These are phyloP conservation scores for Porpolomopsis calyptriformis DNA, from an alignment of 768 basidiomycete genomes.

Conservation along the genomic window DNA sequence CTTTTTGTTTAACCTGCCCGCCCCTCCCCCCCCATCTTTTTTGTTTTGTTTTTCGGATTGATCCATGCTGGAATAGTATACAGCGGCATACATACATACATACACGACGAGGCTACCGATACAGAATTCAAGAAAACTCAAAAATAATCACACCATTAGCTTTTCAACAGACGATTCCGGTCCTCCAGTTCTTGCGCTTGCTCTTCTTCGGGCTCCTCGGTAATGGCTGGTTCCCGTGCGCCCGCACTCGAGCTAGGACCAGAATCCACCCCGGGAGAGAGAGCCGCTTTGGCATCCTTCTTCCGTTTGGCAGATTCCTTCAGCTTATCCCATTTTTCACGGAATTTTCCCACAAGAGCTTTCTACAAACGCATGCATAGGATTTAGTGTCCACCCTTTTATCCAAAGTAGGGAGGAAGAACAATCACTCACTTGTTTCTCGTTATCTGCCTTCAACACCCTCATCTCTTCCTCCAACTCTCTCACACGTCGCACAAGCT, in stretches of 20 bases:
- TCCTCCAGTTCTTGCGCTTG: neutral
- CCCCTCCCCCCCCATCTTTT: too few species aligned
- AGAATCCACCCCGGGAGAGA: constrained; percentile 17
- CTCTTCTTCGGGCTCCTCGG: constrained; percentile 49
- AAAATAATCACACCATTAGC: constrained; percentile 1
- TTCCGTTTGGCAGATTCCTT: constrained; percentile 83
- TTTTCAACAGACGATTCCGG: neutral
- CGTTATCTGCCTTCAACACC: constrained; percentile 54
- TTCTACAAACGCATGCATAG: constrained; percentile 56
- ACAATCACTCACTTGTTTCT: constrained; percentile 55
- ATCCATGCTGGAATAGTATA: too few species aligned
- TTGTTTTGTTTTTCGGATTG: too few species aligned
- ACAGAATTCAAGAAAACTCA: neutral
- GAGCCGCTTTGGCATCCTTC: constrained; percentile 59
- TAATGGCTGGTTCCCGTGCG: constrained; percentile 52
- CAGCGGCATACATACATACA: too few species aligned
- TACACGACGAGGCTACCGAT: neutral
- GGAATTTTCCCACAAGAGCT: constrained; percentile 72
- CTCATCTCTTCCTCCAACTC: constrained; percentile 78
- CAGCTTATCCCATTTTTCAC: constrained; percentile 82
- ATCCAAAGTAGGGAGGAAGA: too few species aligned
- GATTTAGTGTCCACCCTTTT: too few species aligned
- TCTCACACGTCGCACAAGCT: constrained; percentile 52
- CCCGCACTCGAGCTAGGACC: constrained; percentile 19
- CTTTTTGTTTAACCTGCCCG: constrained; percentile 47